Percentiles rank a stretch among this genome's conserved stretches.
phyloP scores from a whole-genome alignment of 75 land plant genomes.

The Cryptomeria japonica region DNA sequence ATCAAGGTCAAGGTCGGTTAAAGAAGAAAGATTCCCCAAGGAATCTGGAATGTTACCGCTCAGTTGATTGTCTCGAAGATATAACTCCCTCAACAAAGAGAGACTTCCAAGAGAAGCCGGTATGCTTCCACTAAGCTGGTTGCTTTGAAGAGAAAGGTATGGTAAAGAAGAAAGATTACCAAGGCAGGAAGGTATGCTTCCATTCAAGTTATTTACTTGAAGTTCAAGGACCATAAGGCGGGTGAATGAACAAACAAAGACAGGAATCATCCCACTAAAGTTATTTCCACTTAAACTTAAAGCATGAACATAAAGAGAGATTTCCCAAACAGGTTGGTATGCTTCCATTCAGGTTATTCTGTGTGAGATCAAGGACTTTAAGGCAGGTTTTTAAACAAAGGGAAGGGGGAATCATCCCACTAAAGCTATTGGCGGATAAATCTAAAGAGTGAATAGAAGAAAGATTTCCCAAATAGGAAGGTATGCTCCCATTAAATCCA shows the following conservation, averaged over 20 bases:
- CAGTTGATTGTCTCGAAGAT: neutral
- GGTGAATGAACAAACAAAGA: neutral
- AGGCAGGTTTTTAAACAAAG: too few species aligned
- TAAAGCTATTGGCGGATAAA: too few species aligned
- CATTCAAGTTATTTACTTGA: neutral
- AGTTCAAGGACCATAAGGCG: neutral
- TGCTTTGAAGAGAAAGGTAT: neutral
- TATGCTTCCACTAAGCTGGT: conserved; percentile 11
- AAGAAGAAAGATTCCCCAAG: too few species aligned
- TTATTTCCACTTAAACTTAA: neutral
- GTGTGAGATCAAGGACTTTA: neutral
- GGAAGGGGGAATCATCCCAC: too few species aligned
- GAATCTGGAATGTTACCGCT: conserved; percentile 14
- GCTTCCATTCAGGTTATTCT: neutral
- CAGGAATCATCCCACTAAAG: conserved; percentile 14
- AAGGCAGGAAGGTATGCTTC: neutral
- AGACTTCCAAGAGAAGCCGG: neutral
- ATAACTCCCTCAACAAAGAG: neutral
- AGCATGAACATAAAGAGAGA: neutral
- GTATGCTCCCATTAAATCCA: neutral
- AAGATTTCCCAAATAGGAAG: neutral
- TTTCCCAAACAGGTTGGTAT: neutral
- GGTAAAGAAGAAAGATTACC: neutral
- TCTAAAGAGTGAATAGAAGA: neutral
- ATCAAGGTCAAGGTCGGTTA: too few species aligned